A percentile compares a stretch with the other conserved stretches of the same genome.
Conservation (phyloP, 805 yeast species). For the Grigorovia transvaalensis region DNA sequence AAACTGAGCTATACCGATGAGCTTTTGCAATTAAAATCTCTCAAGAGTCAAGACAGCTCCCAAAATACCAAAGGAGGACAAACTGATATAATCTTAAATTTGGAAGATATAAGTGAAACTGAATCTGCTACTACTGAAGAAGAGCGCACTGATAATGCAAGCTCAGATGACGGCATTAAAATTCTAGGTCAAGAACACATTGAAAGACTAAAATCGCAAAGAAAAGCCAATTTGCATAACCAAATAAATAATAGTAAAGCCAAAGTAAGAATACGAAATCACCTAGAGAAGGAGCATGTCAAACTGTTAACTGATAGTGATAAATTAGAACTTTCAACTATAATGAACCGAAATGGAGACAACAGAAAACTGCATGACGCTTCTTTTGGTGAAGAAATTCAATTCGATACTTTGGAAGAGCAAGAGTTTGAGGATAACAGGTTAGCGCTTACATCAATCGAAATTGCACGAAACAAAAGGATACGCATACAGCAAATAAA, state of each 20-base stretch:
- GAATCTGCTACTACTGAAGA: not conserved
- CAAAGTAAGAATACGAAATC: not conserved
- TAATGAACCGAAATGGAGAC: slow-evolving; percentile 13
- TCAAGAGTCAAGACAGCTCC: not conserved
- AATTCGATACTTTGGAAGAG: not conserved
- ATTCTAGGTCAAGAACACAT: not conserved
- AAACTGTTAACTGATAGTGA: slow-evolving; percentile 21
- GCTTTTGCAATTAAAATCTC: not conserved
- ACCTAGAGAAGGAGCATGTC: slow-evolving; percentile 18
- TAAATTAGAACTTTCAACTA: slow-evolving; percentile 17
- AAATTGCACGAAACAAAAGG: slow-evolving; percentile 5
- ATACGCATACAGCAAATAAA: slow-evolving; percentile 13
- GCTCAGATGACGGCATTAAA: not conserved
- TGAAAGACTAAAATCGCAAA: not conserved
- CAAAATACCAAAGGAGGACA: not conserved
- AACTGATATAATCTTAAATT: not conserved
- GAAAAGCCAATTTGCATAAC: not conserved
- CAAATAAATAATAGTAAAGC: not conserved
- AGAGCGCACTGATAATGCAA: not conserved
- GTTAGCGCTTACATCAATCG: slow-evolving; percentile 17
- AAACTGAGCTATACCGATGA: slow-evolving; percentile 1
- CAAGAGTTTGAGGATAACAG: slow-evolving; percentile 19
- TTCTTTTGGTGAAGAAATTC: slow-evolving; percentile 6
- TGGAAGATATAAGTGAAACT: slow-evolving; percentile 1
- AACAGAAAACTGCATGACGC: slow-evolving; percentile 5